A percentile compares a stretch with the other conserved stretches of the same genome.
These are phyloP conservation scores for Penicillium sp. DNA, from an alignment of 2,329 filamentous ascomycete species.

Conservation along the genomic window DNA sequence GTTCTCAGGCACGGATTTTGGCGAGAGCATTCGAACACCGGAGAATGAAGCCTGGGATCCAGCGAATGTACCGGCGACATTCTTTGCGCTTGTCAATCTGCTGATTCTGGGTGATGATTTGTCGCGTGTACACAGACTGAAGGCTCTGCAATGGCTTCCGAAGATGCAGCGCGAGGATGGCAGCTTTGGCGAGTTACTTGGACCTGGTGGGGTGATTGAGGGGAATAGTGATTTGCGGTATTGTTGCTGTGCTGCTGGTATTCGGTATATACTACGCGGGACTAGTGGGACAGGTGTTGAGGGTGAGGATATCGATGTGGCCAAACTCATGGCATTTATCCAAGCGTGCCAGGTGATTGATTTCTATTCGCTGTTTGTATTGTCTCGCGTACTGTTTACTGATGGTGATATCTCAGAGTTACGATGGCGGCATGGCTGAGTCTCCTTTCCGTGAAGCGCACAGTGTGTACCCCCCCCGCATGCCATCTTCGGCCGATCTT, in stretches of 20 bases:
- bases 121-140: constrained; percentile 66
- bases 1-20: constrained; percentile 70
- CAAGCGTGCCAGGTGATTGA: constrained; percentile 61
- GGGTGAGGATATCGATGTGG: constrained; percentile 74
- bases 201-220: constrained; percentile 63
- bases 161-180: constrained; percentile 80
- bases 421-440: constrained; percentile 84
- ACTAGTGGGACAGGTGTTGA: constrained; percentile 57
- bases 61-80: constrained; percentile 85
- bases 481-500: constrained; percentile 12
- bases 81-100: constrained; percentile 80
- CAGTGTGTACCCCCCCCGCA: constrained; percentile 54
- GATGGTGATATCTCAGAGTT: constrained; percentile 59
- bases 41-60: constrained; percentile 67
- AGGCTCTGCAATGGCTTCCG: constrained; percentile 74
- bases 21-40: constrained; percentile 50
- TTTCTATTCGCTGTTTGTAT: neutral
- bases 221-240: constrained; percentile 86
- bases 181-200: constrained; percentile 85
- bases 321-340: constrained; percentile 72
- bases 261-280: constrained; percentile 80
- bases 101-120: constrained; percentile 68
- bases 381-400: neutral
- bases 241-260: constrained; percentile 80
- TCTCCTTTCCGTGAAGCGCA: constrained; percentile 81